These are phyloP conservation scores for Penicillium sp. DNA, from an alignment of 2,329 filamentous ascomycete genomes.

Conservation along the genomic window DNA sequence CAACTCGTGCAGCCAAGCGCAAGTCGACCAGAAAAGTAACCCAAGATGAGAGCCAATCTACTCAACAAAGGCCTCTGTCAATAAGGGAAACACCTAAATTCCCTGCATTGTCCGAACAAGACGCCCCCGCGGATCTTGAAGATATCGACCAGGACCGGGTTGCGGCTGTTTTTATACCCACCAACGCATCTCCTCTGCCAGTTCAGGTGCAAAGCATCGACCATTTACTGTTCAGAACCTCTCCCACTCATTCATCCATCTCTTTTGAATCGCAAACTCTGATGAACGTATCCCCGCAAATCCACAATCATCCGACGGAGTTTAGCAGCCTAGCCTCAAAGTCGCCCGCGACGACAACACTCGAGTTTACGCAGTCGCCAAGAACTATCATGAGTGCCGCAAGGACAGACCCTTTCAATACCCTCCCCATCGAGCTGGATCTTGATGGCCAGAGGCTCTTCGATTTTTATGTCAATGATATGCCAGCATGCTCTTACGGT, in stretches of 20 bases:
- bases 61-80: neutral
- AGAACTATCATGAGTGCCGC: constrained; percentile 41
- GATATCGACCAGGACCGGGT: neutral
- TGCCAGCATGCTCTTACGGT: constrained; percentile 46
- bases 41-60: neutral
- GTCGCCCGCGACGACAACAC: constrained; percentile 21
- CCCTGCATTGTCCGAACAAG: neutral
- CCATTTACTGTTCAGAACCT: constrained; percentile 6
- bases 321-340: constrained; percentile 14
- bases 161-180: neutral
- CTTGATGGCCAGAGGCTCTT: constrained; percentile 39
- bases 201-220: neutral
- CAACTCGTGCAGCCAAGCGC: constrained; percentile 7
- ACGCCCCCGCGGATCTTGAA: neutral
- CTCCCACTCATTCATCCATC: constrained; percentile 2
- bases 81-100: neutral
- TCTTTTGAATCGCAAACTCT: constrained; percentile 1
- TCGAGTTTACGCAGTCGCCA: constrained; percentile 29
- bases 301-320: constrained; percentile 16
- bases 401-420: constrained; percentile 44
- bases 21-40: constrained; percentile 5
- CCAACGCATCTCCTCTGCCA: neutral
- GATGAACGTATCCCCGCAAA: constrained; percentile 5
- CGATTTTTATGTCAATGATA: constrained; percentile 47
- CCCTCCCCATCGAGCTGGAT: constrained; percentile 38